phyloP scores from a whole-genome alignment of 1,139 yeast genomes.

The Suhomyces yuchorum region DNA sequence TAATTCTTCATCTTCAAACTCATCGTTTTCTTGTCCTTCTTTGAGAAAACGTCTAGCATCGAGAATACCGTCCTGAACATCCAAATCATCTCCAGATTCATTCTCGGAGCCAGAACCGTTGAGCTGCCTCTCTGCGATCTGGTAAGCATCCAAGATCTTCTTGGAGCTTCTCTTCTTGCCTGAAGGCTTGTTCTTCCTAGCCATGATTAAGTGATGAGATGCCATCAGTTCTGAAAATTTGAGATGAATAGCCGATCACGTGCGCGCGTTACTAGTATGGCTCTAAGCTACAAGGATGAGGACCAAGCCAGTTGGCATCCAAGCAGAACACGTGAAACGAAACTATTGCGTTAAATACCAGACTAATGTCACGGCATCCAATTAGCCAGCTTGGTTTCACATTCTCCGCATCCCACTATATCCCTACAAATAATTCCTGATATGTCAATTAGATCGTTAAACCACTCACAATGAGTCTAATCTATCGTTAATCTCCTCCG shows the following conservation, averaged over 20 bases:
- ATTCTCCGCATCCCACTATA: too few species aligned
- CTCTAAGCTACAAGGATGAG: background rate
- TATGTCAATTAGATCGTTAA: background rate
- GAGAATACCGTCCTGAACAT: constrained; percentile 43
- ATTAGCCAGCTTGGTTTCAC: too few species aligned
- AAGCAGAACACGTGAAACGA: too few species aligned
- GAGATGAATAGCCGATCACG: background rate
- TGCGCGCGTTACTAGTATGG: background rate
- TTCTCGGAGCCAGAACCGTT: constrained; percentile 19
- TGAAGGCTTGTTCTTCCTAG: constrained; percentile 24
- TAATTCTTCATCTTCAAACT: constrained; percentile 65
- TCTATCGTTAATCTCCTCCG: constrained; percentile 95
- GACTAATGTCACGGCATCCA: too few species aligned
- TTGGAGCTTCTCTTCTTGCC: constrained; percentile 36
- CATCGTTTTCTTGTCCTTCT: constrained; percentile 26
- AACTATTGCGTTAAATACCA: too few species aligned
- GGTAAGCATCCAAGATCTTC: constrained; percentile 48
- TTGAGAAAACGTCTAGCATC: constrained; percentile 44
- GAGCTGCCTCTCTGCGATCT: constrained; percentile 48
- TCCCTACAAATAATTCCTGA: too few species aligned
- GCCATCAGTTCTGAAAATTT: constrained; percentile 3
- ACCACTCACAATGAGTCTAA: constrained; percentile 72
- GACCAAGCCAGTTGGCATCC: too few species aligned
- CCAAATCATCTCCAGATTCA: constrained; percentile 23
- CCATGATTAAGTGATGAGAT: constrained; percentile 9